phyloP scores from a whole-genome alignment of 257 asterid genomes.

The Solanum chmielewskii region DNA sequence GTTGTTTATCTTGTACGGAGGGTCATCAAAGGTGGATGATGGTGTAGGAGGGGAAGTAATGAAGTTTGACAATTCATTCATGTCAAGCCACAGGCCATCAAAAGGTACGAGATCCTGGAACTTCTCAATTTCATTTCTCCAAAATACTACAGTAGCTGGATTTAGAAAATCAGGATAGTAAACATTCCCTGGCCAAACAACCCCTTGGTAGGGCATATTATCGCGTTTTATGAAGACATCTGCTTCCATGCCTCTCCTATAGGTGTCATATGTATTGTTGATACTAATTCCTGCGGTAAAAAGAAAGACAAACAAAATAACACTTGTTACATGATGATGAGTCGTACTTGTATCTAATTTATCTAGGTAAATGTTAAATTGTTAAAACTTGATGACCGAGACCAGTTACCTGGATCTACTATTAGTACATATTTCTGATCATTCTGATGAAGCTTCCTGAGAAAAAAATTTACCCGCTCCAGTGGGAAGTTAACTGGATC shows the following conservation, averaged over 20 bases:
- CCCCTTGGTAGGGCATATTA: conserved; percentile 2
- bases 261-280: conserved; percentile 10
- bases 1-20: conserved; percentile 84
- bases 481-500: conserved; percentile 14
- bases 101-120: conserved; percentile 4
- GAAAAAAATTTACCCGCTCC: conserved; percentile 5
- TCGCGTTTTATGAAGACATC: conserved; percentile 4
- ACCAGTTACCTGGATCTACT: conserved; percentile 18
- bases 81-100: conserved; percentile 23
- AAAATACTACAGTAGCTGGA: conserved; percentile 2
- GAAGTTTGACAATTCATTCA: conserved; percentile 18
- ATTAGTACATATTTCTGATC: conserved; percentile 15
- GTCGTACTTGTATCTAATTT: background rate
- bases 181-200: conserved; percentile 15
- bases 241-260: conserved; percentile 5
- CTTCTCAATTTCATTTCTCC: conserved; percentile 11
- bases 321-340: background rate
- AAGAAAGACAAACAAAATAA: background rate
- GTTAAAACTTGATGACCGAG: background rate
- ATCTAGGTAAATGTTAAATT: background rate
- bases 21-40: conserved; percentile 46
- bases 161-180: conserved; percentile 17
- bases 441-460: conserved; percentile 6
- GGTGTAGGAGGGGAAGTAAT: conserved; percentile 48
- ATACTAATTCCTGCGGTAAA: conserved; percentile 10